Base-by-base conservation (phyloP, 352 stramenopile species). In the Phytophthora sansomeana region DNA sequence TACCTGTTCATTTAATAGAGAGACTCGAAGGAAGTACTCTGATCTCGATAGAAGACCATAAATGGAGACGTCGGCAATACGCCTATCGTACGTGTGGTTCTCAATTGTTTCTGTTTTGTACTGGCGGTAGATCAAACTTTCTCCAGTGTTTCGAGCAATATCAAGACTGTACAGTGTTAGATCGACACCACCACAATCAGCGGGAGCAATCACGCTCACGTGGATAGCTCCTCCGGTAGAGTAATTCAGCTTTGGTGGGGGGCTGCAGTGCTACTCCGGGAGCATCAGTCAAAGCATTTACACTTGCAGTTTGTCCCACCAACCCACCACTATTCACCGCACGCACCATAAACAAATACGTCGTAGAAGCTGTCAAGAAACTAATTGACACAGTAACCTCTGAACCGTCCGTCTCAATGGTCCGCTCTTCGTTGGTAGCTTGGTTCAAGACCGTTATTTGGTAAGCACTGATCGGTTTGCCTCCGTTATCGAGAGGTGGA, bases 221-320 rank as follows among this genome's bases (percentile, higher is more conserved):
- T 77, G 49, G 13, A 89, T 39, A 6, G 80, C 64, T 14, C 81
- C 81, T 33, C 81, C 81, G 5, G 77, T 89, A 6, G 81, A 73
- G 0, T 60, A 60, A 8, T 75, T 14, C n/a, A 89, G 53, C 5
- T 47, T 6, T 10, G 75, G 73, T 3, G 35, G 36, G 75, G 3
- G 77, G 67, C 24, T 47, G 63, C 4, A 35, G 38, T 9, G 81
- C 77, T 9, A 17, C 5, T 4, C 64, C 61, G 13, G 19, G 32
- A 8, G 4, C 11, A 19, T 32, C 13, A 24, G 81, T 88, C 10
- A 28, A 50, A 0, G 24, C 44, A 16, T 32, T 42, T 0, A 74
- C 26, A 39, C 11, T 59, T 0, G 5, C 21, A 21, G 36, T 6
- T 16, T 29, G 17, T 7, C 77, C 60, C 21, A 17, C 10, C 21